Percentiles rank a stretch among this genome's conserved stretches.
Conservation (phyloP, 1,284 basidiomycete genomes). For the Microbotryum lychnidis-dioicae region DNA sequence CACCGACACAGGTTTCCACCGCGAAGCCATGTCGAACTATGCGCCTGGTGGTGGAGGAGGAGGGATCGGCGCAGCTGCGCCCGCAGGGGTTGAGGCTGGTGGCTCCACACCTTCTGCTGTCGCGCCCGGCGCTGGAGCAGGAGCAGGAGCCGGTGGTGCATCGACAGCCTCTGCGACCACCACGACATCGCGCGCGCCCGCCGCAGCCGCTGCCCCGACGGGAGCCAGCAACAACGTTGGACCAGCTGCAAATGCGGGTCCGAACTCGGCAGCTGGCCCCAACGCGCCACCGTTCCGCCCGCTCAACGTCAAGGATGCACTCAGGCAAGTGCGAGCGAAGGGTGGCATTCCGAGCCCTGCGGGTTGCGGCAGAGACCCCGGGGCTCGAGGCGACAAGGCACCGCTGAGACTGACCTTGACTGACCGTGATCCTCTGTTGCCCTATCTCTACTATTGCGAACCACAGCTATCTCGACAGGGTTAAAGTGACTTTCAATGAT, state of each 20-base stretch:
- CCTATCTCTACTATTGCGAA: not conserved
- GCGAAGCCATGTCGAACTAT: no score
- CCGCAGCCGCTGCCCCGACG: not conserved
- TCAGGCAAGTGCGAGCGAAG: constrained; percentile 4
- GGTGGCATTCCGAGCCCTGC: not conserved
- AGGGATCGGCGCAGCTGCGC: no score
- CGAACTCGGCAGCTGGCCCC: not conserved
- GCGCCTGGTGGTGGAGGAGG: no score
- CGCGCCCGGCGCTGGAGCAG: no score
- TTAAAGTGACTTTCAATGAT: constrained; percentile 29
- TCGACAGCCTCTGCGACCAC: not conserved
- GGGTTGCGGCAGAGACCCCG: no score
- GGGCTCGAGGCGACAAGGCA: no score
- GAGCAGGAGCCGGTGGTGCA: not conserved
- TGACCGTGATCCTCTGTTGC: not conserved
- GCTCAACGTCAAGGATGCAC: constrained; percentile 17
- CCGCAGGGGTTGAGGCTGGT: no score
- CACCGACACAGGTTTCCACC: no score
- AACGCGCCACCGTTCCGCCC: constrained; percentile 1
- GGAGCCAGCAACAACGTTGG: not conserved
- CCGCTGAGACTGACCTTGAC: not conserved
- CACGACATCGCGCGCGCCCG: not conserved
- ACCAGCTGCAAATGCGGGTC: not conserved
- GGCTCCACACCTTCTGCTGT: no score
- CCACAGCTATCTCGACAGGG: constrained; percentile 30